Evolutionary conservation across 2,329 filamentous ascomycete species (phyloP).

Genomic region (Talaromyces islandicus): DNA sequence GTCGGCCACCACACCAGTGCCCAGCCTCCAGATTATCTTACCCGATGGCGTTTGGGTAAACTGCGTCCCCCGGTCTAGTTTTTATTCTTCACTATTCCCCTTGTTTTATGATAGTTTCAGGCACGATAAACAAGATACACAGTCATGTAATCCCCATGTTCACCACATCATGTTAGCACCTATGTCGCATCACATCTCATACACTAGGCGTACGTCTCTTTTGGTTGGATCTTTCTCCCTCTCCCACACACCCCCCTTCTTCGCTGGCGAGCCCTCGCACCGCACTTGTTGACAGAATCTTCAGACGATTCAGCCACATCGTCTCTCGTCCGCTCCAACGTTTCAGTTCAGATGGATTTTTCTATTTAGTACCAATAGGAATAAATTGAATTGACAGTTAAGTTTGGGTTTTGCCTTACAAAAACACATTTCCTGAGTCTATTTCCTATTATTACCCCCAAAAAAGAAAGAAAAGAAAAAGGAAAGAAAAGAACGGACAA

Average conservation of each 20-base stretch:
- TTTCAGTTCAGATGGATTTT: not conserved
- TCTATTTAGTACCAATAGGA: not conserved
- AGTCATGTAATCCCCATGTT: conserved; percentile 38
- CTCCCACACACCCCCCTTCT: not conserved
- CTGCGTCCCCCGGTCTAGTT: not conserved
- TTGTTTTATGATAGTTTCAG: conserved; percentile 22
- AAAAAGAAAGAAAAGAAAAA: no score
- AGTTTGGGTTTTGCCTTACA: not conserved
- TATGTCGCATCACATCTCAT: conserved; percentile 32
- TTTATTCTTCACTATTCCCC: conserved; percentile 3
- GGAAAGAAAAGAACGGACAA: no score
- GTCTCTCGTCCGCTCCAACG: not conserved
- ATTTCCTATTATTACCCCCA: no score
- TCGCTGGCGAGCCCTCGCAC: not conserved
- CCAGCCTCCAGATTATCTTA: not conserved
- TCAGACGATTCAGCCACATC: not conserved
- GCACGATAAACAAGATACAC: conserved; percentile 44
- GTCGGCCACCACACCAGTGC: not conserved
- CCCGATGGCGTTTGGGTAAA: conserved; percentile 11
- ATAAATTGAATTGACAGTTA: not conserved
- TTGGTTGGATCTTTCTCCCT: conserved; percentile 7
- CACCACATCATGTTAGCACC: conserved; percentile 11
- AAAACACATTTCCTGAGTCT: not conserved
- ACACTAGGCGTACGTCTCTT: conserved; percentile 30
- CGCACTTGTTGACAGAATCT: not conserved